Evolutionary conservation across 139 green algal species (phyloP), one percentile per base, ranked within the genome.

Genomic region (Chlorella sorokiniana): DNA sequence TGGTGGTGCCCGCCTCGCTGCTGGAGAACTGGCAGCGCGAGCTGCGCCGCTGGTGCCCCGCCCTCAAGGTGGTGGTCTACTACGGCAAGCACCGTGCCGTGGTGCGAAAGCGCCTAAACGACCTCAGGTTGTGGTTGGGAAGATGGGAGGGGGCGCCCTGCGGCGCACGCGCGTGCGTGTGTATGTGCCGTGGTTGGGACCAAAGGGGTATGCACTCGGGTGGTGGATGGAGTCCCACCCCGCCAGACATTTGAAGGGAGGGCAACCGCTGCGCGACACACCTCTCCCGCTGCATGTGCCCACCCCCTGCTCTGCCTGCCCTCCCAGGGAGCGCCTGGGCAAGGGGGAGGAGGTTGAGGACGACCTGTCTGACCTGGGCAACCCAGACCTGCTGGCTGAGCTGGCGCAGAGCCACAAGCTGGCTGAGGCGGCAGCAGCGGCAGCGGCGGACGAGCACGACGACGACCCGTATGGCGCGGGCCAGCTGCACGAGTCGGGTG

Each of bases 11-110:
- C 25, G 91, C 88, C 56, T 94, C 87, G 4, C 89, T 98, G 54
- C 88, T 98, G 73, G 93, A 97, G 79, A 98, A 98, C 85, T 98
- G 95, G 95, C 84, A 93, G 88, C 82, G 95, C 22, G 95, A 98
- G 88, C 82, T 98, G 48, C 31, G 74, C 41, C 68, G 81, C 33
- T 97, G 93, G 93, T 92, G 90, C 76, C 92, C 93, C 22, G 75
- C 56, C 4, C 86, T 96, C 16, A 88, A 85, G 31, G 88, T 76
- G 54, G 59, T 93, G 5, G 84, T 88, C 4, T 98, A 96, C 90
- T 94, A 98, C 84, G 95, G 95, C 61, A 88, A 88, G 40, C 84
- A 91, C 52, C 86, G 92, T 31, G 74, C 72, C 51, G 40, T 86
- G 40, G 51, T 94, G 35, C 85, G 92, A 25, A 79, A 89, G 38